Base-by-base conservation (phyloP, 2,329 filamentous ascomycete species). In the Claviceps sorghi region DNA sequence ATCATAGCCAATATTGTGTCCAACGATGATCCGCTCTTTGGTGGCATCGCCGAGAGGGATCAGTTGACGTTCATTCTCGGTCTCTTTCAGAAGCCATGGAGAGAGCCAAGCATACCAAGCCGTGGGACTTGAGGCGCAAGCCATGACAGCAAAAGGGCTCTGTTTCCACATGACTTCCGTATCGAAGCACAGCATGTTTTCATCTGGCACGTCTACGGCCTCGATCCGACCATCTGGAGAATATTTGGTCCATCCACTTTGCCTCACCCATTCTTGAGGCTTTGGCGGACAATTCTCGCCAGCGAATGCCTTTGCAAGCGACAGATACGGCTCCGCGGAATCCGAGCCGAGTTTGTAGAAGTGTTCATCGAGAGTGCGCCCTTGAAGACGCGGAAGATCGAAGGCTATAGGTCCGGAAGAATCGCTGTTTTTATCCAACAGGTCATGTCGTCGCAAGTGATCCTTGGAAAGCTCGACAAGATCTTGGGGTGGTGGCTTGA, bases 21-120 rank as follows among this genome's bases (percentile, higher is more conserved):
- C 93, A 22, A 98, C 80, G 44, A 98, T 77, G 49, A 98, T 79
- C 46, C 89, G 81, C 26, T 85, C 77, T 56, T 79, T 76, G 2
- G 72, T 73, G 8, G 84, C 80, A 60, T 96, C 83, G 32, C 93
- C 94, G 7, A 98, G 69, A 0, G 94, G 89, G 48, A 98, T 84
- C 13, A 98, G 72, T 55, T 98, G 91, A 48, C 80, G 78, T 61
- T 88, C 78, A 34, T 81, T 81, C 38, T 85, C 72, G 1, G 87
- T 84, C 70, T 97, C 88, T 32, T 83, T 86, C 19, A 98, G 69
- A 38, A 98, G 71, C 91, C 91, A 98, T 0, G 93, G 93, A 13
- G 93, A 98, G 51, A 98, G 68, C 93, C 93, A 98, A 0, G 84
- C 88, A 70, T 98, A 98, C 94, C 94, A 98, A 32, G 89, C 83